These are phyloP conservation scores for Microsporum audouinii DNA, from an alignment of 2,329 filamentous ascomycete genomes.

Conservation along the genomic window DNA sequence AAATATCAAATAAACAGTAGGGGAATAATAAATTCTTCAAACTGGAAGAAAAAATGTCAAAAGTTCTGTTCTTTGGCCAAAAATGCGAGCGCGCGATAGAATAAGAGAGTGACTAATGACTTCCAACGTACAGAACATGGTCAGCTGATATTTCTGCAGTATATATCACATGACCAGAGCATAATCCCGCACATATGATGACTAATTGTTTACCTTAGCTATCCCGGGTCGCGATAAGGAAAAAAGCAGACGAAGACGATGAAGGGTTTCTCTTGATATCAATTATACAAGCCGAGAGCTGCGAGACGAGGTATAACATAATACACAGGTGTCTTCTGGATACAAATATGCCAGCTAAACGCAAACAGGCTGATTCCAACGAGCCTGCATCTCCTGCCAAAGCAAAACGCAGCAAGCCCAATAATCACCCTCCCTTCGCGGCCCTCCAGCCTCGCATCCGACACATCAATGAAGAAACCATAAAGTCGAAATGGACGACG, in stretches of 20 bases:
- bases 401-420: constrained; percentile 6
- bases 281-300: neutral
- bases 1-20: no score
- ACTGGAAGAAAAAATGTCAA: no score
- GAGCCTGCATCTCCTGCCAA: neutral
- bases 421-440: constrained; percentile 24
- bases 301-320: neutral
- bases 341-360: constrained; percentile 2
- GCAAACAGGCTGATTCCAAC: constrained; percentile 1
- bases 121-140: neutral
- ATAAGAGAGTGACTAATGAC: neutral
- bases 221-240: neutral
- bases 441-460: constrained; percentile 32
- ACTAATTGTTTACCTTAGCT: neutral
- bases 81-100: neutral
- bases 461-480: constrained; percentile 32
- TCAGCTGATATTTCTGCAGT: neutral
- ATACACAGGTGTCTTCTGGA: constrained; percentile 7
- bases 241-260: neutral
- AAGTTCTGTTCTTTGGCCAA: no score
- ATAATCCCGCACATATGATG: neutral
- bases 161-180: neutral
- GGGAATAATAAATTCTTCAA: no score
- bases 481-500: constrained; percentile 37
- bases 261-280: no score